Evolutionary conservation across 2,329 filamentous ascomycete species (phyloP).

Genomic region (Berkeleyomyces rouxiae): DNA sequence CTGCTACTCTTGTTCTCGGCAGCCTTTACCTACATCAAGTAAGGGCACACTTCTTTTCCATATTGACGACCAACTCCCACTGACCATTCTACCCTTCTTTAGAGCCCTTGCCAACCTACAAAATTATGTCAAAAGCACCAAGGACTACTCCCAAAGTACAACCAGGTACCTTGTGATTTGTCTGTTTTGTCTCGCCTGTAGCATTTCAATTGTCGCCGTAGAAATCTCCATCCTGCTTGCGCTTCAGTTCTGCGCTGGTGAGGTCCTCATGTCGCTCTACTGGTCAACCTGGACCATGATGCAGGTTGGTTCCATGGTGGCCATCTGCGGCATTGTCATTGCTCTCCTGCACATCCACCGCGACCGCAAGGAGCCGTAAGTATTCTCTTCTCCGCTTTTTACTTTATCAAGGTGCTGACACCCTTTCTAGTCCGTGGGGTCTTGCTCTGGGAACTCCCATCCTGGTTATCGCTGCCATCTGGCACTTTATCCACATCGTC

Average conservation of each 20-base stretch:
- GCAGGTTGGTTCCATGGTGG: slow-evolving; percentile 40
- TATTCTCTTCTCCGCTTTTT: slow-evolving; percentile 8
- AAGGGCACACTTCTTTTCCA: slow-evolving; percentile 14
- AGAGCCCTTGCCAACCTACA: slow-evolving; percentile 25
- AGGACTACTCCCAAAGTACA: slow-evolving; percentile 22
- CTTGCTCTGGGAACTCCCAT: slow-evolving; percentile 43
- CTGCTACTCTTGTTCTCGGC: slow-evolving; percentile 28
- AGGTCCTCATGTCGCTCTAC: slow-evolving; percentile 42
- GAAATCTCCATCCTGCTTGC: slow-evolving; percentile 38
- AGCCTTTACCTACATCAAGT: slow-evolving; percentile 27
- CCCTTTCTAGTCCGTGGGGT: slow-evolving; percentile 32
- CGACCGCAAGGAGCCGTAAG: slow-evolving; percentile 35
- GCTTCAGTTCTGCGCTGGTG: slow-evolving; percentile 42
- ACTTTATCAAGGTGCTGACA: neutral
- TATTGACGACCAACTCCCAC: neutral
- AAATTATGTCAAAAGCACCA: slow-evolving; percentile 20
- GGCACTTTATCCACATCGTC: slow-evolving; percentile 30
- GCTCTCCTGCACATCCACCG: slow-evolving; percentile 33
- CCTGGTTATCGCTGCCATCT: slow-evolving; percentile 38
- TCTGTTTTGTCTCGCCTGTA: slow-evolving; percentile 27
- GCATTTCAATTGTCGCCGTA: slow-evolving; percentile 31
- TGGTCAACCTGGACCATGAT: slow-evolving; percentile 47
- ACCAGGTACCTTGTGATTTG: slow-evolving; percentile 28
- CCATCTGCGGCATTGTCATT: slow-evolving; percentile 39
- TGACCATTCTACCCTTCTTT: neutral